Base-by-base conservation (phyloP, 495 filamentous ascomycete species). In the Aspergillus coremiiformis region DNA sequence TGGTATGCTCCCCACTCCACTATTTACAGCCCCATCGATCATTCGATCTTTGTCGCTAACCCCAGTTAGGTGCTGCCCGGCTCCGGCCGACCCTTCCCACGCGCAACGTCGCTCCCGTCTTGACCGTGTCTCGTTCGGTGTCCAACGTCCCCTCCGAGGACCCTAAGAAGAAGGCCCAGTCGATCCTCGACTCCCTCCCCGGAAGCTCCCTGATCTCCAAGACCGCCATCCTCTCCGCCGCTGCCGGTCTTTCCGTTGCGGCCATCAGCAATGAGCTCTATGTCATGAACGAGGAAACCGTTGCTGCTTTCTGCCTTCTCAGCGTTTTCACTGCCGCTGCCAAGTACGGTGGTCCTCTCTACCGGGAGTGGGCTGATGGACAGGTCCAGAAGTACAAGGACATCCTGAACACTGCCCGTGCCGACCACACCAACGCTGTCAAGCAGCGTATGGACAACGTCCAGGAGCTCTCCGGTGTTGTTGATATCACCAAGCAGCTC, bases 191-290 rank as follows among this genome's bases (percentile, higher is more conserved):
- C 62, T 73, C 91, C 55, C 76, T 99, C 41, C 88, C 90, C 60
- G 86, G 91, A 62, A 88, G 78, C 78, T 85, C 79, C 59, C 78
- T 96, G 59, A 71, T 93, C 69, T 90, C 89, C 70, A 99, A 97
- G 83, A 90, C 89, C 56, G 94, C 94, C 65, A 87, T 95, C 70
- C 83, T 99, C 52, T 97, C 93, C 61, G 90, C 89, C 52, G 84
- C 84, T 52, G 89, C 94, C 67, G 91, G 89, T 76, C 66, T 91
- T 55, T 90, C 88, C 59, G 79, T 95, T 63, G 93, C 90, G 65
- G 94, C 93, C 64, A 90, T 99, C 76, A 92, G 86, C 84, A 99
- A 95, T 75, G 94, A 99, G 78, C 85, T 97, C 77, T 99, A 96
- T 72, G 89, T 99, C 68, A 78, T 99, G 71, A 99, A 97, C 76